Base-by-base conservation (phyloP, 2,329 filamentous ascomycete species). In the Fusarium udum region DNA sequence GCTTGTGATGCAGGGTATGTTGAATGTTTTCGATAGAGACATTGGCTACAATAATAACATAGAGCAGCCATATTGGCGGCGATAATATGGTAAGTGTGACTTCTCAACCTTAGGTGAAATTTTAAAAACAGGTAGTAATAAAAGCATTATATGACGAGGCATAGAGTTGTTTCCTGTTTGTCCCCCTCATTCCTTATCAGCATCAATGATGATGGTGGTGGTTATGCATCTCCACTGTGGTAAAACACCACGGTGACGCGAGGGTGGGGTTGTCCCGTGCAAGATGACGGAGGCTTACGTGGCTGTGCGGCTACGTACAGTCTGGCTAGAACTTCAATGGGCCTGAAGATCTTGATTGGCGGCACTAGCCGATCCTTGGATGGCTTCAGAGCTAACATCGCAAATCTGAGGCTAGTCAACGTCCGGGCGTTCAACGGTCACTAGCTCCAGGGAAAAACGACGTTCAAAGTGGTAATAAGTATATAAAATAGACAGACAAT, bases 401-500 rank as follows among this genome's bases (percentile, higher is more conserved):
- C 45, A 43, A 45, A 61, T 67, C 40, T 49, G 55, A 67, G 22
- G 58, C 65, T 68, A 68, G 56, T 43, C 24, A 39, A 26, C 48
- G 65, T 39, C 46, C 28, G 57, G 45, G 48, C 56, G 48, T 37
- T 63, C 40, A 68, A 68, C 64, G 22, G 42, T 48, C 42, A 34
- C 42, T 68, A 68, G 55, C 42, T 55, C 56, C 20, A 4, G 42
- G 15, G 12, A 31, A 10, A 18, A 14, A n/a, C 34, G 11, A 64
- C 10, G 26, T 34, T 39, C 18, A 42, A 61, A 37, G 49, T 49
- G 18, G 36, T 37, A 64, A 67, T 49, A 59, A 68, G 48, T 63
- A 68, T 67, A 67, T 61, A 52, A 67, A 67, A 67, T 67, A 67
- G 63, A 37, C n/a, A 36, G 42, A 49, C 64, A 39, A 55, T 68